Evolutionary conservation across 257 asterid genomes (phyloP).

Genomic region (Vinca minor): DNA sequence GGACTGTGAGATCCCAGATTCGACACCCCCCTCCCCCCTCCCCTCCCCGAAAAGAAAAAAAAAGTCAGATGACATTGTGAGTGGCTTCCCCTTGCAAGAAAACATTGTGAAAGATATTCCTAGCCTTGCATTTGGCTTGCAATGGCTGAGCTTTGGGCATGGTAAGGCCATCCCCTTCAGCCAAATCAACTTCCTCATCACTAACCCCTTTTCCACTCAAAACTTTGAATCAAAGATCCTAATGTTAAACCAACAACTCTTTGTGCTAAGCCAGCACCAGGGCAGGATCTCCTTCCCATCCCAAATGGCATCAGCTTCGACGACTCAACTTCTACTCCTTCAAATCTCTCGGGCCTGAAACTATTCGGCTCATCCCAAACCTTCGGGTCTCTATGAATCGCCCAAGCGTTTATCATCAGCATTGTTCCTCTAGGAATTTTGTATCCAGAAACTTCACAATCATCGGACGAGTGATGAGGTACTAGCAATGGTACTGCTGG

Average conservation of each 20-base stretch:
- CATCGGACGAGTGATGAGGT: slow-evolving; percentile 44
- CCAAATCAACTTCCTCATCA: neutral
- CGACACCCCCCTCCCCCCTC: no score
- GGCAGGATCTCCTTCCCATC: neutral
- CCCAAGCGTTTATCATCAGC: neutral
- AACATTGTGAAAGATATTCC: neutral
- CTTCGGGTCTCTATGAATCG: neutral
- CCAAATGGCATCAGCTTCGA: neutral
- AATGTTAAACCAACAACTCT: neutral
- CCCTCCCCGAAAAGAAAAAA: no score
- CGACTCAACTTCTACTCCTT: neutral
- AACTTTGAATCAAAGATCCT: neutral
- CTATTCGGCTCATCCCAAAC: neutral
- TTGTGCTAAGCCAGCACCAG: neutral
- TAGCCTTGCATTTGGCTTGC: neutral
- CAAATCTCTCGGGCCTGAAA: neutral
- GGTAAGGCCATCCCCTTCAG: neutral
- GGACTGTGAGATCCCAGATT: no score
- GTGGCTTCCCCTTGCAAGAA: neutral
- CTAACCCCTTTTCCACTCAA: neutral
- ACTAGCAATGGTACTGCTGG: slow-evolving; percentile 29
- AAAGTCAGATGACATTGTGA: no score
- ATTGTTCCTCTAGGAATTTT: slow-evolving; percentile 28
- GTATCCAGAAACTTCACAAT: slow-evolving; percentile 43
- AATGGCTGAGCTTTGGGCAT: neutral